Evolutionary conservation across 2,329 filamentous ascomycete species (phyloP).

Genomic region (Stachybotrys chlorohalonatus): DNA sequence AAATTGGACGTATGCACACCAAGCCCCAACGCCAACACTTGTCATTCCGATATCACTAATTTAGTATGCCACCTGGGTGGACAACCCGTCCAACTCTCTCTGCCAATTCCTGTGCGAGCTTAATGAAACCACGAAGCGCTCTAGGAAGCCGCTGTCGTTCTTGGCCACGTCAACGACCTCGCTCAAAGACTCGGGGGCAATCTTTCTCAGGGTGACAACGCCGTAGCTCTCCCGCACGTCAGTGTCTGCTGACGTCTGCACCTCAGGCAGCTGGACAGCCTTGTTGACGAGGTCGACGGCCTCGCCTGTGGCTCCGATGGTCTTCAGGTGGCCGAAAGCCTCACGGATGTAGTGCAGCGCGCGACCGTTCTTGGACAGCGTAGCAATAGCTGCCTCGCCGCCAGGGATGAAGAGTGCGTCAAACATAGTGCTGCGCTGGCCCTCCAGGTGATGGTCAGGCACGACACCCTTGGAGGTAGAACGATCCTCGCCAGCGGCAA

Average conservation of each 20-base stretch:
- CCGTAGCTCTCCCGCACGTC: conserved; percentile 60
- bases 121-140: conserved; percentile 59
- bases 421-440: conserved; percentile 72
- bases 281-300: conserved; percentile 52
- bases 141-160: conserved; percentile 59
- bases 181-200: conserved; percentile 46
- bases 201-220: conserved; percentile 57
- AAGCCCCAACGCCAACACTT: background rate
- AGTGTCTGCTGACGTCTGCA: conserved; percentile 32
- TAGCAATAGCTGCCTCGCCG: conserved; percentile 52
- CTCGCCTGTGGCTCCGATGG: conserved; percentile 68
- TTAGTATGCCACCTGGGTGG: conserved; percentile 59
- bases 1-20: background rate
- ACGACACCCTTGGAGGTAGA: conserved; percentile 42
- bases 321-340: conserved; percentile 73
- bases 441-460: conserved; percentile 72
- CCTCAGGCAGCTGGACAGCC: conserved; percentile 32
- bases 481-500: conserved; percentile 48
- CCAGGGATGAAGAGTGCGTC: conserved; percentile 72
- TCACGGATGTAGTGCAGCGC: conserved; percentile 71
- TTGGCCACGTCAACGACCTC: conserved; percentile 56
- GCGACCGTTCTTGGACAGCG: conserved; percentile 59
- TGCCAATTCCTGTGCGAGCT: conserved; percentile 64
- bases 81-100: conserved; percentile 64
- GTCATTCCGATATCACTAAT: background rate